Percentiles rank a stretch among this genome's conserved stretches.
Evolutionary conservation across 306 rosid genomes (phyloP).

Genomic region (barrel medic (Medicago truncatula)): DNA sequence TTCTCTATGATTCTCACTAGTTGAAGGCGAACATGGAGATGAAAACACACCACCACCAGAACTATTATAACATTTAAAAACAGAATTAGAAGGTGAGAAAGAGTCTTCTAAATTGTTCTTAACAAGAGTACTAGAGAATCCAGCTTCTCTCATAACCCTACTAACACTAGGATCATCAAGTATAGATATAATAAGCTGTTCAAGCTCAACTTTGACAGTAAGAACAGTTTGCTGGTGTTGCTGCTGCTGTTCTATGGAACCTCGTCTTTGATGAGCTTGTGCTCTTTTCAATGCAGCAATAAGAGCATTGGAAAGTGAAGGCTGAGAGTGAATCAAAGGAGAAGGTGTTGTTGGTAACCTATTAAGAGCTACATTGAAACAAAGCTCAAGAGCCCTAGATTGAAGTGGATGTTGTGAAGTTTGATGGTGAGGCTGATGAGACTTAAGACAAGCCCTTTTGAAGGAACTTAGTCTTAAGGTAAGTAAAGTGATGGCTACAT

Average conservation of each 20-base stretch:
- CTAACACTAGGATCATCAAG: slow-evolving; percentile 97
- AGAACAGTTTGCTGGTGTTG: slow-evolving; percentile 75
- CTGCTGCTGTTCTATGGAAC: slow-evolving; percentile 78
- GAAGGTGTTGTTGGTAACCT: slow-evolving; percentile 81
- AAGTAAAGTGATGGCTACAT: slow-evolving; percentile 83
- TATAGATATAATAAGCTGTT: slow-evolving; percentile 87
- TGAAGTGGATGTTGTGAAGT: slow-evolving; percentile 70
- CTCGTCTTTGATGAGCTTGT: slow-evolving; percentile 94
- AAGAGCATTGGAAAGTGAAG: slow-evolving; percentile 93
- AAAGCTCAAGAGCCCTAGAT: slow-evolving; percentile 91
- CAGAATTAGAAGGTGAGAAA: slow-evolving; percentile 49
- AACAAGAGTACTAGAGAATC: slow-evolving; percentile 83
- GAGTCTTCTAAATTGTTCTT: slow-evolving; percentile 78
- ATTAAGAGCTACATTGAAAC: slow-evolving; percentile 97
- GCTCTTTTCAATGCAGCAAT: slow-evolving; percentile 94
- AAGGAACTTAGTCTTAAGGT: slow-evolving; percentile 63
- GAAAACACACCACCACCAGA: slow-evolving; percentile 80
- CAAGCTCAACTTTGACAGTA: slow-evolving; percentile 81
- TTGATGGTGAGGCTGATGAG: slow-evolving; percentile 49
- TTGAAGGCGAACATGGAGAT: slow-evolving; percentile 87
- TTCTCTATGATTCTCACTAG: slow-evolving; percentile 46
- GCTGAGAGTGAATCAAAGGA: slow-evolving; percentile 63
- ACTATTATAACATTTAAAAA: slow-evolving; percentile 61
- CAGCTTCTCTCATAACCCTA: slow-evolving; percentile 98
- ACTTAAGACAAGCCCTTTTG: slow-evolving; percentile 74